Evolutionary conservation across 495 filamentous ascomycete species (phyloP).

Genomic region (Alectoria sarmentosa): DNA sequence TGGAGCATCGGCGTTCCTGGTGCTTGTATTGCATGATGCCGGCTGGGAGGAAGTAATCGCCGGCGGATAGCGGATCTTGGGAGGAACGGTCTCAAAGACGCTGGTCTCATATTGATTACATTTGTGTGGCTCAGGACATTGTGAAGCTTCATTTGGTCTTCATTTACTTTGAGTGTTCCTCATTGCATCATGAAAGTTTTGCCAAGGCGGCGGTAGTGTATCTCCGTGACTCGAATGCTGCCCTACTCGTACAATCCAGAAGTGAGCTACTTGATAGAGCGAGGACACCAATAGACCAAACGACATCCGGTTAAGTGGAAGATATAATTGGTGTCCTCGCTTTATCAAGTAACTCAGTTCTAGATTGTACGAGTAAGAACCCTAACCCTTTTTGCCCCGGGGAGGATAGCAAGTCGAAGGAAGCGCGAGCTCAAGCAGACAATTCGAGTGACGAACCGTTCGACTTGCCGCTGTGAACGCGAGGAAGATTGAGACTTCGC

Average conservation of each 20-base stretch:
- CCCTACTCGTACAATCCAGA: too few relatives aligned
- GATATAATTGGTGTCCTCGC: too few relatives aligned
- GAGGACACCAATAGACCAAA: too few relatives aligned
- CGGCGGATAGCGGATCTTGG: conserved; percentile 23
- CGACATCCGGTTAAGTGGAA: too few relatives aligned
- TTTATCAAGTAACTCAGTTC: too few relatives aligned
- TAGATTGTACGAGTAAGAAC: too few relatives aligned
- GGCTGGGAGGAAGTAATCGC: not conserved
- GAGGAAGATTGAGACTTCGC: too few relatives aligned
- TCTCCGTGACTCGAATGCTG: not conserved
- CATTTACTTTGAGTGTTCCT: not conserved
- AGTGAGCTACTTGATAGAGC: too few relatives aligned
- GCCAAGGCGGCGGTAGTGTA: not conserved
- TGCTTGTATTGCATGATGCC: conserved; percentile 64
- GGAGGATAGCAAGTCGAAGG: too few relatives aligned
- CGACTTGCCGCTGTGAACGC: too few relatives aligned
- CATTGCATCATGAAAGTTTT: conserved; percentile 4
- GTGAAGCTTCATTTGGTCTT: not conserved
- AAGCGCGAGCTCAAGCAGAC: not conserved
- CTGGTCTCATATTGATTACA: conserved; percentile 22
- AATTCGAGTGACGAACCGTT: not conserved
- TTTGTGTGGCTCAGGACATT: not conserved
- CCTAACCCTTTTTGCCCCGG: too few relatives aligned
- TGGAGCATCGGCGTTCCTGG: conserved; percentile 69
- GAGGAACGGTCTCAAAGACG: conserved; percentile 24